phyloP scores from a whole-genome alignment of 2,329 filamentous ascomycete genomes.

The Colletotrichum aenigma region DNA sequence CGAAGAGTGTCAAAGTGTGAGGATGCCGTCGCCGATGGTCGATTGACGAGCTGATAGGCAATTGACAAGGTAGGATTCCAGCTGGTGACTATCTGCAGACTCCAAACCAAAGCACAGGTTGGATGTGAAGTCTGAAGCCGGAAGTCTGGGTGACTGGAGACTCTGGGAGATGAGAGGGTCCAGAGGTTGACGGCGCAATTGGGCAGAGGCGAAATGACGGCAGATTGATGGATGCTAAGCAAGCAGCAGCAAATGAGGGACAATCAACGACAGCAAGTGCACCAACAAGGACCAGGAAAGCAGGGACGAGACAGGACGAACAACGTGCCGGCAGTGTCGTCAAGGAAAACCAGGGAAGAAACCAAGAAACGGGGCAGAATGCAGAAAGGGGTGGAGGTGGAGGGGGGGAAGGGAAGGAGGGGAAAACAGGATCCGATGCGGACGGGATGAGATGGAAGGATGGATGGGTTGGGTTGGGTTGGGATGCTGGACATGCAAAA shows the following conservation, averaged over 20 bases:
- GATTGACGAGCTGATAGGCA: background rate
- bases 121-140: background rate
- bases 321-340: constrained; percentile 19
- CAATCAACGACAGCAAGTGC: background rate
- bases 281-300: background rate
- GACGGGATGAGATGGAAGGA: background rate
- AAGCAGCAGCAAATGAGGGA: constrained; percentile 16
- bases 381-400: background rate
- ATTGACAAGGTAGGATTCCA: background rate
- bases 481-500: background rate
- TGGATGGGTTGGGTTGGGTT: background rate
- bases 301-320: constrained; percentile 19
- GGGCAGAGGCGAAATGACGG: constrained; percentile 17
- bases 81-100: background rate
- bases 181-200: constrained; percentile 6
- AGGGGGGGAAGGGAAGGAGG: background rate
- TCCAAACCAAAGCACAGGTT: background rate
- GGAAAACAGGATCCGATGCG: constrained; percentile 5
- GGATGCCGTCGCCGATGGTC: background rate
- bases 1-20: background rate
- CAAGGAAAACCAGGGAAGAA: background rate
- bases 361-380: background rate
- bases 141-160: background rate
- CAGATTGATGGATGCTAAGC: constrained; percentile 14
- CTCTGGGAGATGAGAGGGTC: constrained; percentile 11